Percentiles rank a stretch among this genome's conserved stretches.
Evolutionary conservation across 495 filamentous ascomycete species (phyloP).

Genomic region (Massariosphaeria phaeospora): DNA sequence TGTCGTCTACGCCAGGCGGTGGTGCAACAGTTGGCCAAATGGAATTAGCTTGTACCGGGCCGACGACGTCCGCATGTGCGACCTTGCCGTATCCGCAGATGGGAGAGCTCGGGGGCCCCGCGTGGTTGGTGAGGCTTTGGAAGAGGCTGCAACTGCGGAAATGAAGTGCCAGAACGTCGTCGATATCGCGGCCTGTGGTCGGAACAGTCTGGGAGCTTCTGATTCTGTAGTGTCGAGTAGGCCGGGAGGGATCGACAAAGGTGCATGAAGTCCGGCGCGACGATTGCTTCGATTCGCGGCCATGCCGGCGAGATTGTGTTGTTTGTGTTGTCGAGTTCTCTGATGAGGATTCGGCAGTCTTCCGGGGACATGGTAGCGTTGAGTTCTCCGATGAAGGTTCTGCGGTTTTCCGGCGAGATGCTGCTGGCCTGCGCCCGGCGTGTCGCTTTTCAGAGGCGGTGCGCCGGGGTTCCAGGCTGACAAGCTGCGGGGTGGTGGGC

Average conservation of each 20-base stretch:
- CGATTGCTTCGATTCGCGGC: conserved; percentile 17
- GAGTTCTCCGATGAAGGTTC: conserved; percentile 12
- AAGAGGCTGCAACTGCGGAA: conserved; percentile 32
- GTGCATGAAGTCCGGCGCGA: conserved; percentile 21
- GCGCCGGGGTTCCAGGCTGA: background rate
- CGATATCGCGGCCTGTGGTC: conserved; percentile 18
- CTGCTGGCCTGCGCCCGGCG: background rate
- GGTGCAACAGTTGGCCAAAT: background rate
- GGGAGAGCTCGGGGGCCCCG: background rate
- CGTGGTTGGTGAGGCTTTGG: conserved; percentile 8
- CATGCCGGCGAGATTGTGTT: conserved; percentile 1
- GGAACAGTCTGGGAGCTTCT: conserved; percentile 24
- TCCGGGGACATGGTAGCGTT: too few relatives aligned
- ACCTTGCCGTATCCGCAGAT: conserved; percentile 13
- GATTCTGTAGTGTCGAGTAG: conserved; percentile 25
- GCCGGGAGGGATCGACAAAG: conserved; percentile 19
- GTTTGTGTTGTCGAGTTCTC: conserved; percentile 7
- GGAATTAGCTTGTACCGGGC: background rate
- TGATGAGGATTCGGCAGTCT: conserved; percentile 13
- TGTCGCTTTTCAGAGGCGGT: conserved; percentile 9
- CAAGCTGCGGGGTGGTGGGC: background rate
- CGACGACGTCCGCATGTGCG: background rate
- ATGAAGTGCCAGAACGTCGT: conserved; percentile 32
- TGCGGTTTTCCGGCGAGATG: conserved; percentile 6
- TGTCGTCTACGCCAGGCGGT: background rate